Base-by-base conservation (phyloP, 768 basidiomycete species). In the Panellus pusillus region DNA sequence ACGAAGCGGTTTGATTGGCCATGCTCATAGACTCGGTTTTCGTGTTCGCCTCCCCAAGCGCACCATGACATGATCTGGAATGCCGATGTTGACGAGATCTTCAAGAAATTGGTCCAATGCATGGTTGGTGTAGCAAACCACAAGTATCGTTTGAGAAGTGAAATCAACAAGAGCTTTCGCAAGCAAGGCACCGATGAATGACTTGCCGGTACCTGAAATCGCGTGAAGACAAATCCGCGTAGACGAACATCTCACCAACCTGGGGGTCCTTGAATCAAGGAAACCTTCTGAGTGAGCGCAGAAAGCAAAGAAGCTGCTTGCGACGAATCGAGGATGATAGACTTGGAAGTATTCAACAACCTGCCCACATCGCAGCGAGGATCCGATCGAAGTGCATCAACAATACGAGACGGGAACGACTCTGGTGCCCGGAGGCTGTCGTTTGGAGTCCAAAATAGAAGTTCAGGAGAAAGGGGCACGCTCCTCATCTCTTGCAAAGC, bases 61-160 rank as follows among this genome's bases (percentile, higher is more conserved):
- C 20, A 87, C 79, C 52, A 89, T 79, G 29, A 63, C 70, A 0
- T 43, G 9, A 0, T 57, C 42, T 2, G 79, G 74, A 5, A 89
- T 85, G 1, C 83, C 84, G 32, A 83, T 81, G 18, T 73, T 71
- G 2, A 87, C 61, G 1, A 89, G 74, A 51, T 83, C 80, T 24
- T 81, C 79, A 4, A 89, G 72, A 50, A 89, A 83, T 47, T 87
- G 82, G 54, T 89, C 87, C 0, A 89, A 76, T 0, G 87, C 87
- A 40, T 89, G 87, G 51, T 89, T 89, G 1, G 87, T 89, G 58
- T 81, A 87, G 57, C 85, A 87, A 17, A 86, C 82, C 1, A 88
- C 84, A 3, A 89, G 77, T 17, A 89, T 86, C 0, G 64, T 80
- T 45, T 74, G 70, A 0, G 61, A 18, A 0, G 80, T 79, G 15